Evolutionary conservation across 768 basidiomycete genomes (phyloP), one percentile per base, ranked within the genome.

Genomic region (Termitomyces sp.): DNA sequence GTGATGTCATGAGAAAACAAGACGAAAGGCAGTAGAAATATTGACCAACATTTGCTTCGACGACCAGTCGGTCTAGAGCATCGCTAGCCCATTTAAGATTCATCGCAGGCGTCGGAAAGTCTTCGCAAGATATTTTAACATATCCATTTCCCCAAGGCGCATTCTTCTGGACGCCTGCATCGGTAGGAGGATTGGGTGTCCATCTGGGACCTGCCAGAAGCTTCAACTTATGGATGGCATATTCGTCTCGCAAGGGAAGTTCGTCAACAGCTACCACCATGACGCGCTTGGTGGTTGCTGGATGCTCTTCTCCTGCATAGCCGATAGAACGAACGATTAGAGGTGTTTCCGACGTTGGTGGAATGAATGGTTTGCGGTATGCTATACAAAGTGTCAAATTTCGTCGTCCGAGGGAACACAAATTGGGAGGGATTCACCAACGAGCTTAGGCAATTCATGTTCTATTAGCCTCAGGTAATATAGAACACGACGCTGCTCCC

Each of bases 1-100:
- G 38, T 51, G 33, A 33, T 30, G 35, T 58, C 36, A 57, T n/a
- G 26, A 38, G 40, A 33, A 38, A 30, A 20, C 24, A 20, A 22
- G 33, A 22, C 16, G 33, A 41, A 14, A 49, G 16, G 33, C 58
- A 11, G 45, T 13, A 35, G 24, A 32, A 20, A 58, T 5, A 33
- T 22, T 41, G 22, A 81, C 92, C 64, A 67, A 97, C 96, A 70
- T 94, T 93, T 10, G 94, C 92, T 65, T 87, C 87, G n/a, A 71
- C 72, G 60, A 98, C 69, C 44, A 99, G 73, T 63, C 80, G 74
- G 66, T 94, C 90, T 55, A 99, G 71, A 16, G 84, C 80, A 67
- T 98, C 95, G 62, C 88, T 90, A 41, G 90, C 92, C 90, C 93
- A 96, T 71, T 95, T 96, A 65, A 96, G 76, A 71, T 99, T 99